Conservation (phyloP, 495 filamentous ascomycete genomes). For the Podospora fimiseda region DNA sequence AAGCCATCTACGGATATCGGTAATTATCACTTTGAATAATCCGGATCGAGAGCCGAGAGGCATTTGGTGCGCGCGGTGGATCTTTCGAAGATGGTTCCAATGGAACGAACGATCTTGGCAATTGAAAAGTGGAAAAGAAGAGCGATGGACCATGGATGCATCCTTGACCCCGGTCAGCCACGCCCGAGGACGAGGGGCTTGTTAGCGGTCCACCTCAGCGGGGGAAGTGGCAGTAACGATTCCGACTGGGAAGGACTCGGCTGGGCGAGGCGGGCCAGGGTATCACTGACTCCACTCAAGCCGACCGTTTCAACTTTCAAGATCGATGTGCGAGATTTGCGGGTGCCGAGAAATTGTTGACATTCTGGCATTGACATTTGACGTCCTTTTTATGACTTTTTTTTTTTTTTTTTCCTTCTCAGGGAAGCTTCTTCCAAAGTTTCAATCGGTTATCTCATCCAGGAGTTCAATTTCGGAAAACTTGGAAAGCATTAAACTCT, state of each 20-base stretch:
- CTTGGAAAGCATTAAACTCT: too few species aligned
- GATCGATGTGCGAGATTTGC: slow-evolving; percentile 8
- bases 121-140: not conserved
- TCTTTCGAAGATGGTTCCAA: not conserved
- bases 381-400: slow-evolving; percentile 2
- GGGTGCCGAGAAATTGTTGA: not conserved
- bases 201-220: not conserved
- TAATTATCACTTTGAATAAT: too few species aligned
- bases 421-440: not conserved
- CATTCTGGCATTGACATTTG: not conserved
- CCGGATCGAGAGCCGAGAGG: not conserved
- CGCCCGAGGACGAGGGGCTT: slow-evolving; percentile 2
- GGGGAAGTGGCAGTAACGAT: not conserved
- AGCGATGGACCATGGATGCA: not conserved
- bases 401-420: not conserved
- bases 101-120: slow-evolving; percentile 3
- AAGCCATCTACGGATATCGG: too few species aligned
- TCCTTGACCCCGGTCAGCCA: slow-evolving; percentile 8
- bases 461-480: too few species aligned
- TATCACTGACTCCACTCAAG: slow-evolving; percentile 15
- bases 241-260: not conserved
- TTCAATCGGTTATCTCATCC: not conserved
- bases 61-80: slow-evolving; percentile 6
- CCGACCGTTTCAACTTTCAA: slow-evolving; percentile 19
- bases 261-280: slow-evolving; percentile 9